Evolutionary conservation across 2,329 filamentous ascomycete species (phyloP), one percentile per base, ranked within the genome.

Genomic region (Apiospora rasikravindrae): DNA sequence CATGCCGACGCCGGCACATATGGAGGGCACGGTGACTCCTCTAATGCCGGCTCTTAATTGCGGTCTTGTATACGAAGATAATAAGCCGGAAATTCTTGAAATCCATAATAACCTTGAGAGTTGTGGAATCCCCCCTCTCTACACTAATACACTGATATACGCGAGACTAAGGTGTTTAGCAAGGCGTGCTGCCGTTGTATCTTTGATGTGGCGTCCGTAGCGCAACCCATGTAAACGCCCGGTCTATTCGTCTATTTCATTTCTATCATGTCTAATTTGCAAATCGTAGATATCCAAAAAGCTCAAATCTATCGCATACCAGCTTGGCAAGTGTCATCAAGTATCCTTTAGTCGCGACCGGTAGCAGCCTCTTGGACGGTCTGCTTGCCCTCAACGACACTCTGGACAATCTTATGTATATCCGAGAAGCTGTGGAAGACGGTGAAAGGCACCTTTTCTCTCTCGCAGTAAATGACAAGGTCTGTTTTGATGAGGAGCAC

Each of bases 381-480:
- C 22, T 88, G 88, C 81, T 92, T 91, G 33, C 94, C 94, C 44
- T 89, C 89, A n/a, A 87, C 88, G 78, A 98, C 94, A 73, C 92
- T 90, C 84, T 94, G 91, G 73, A 94, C 92, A 42, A 92, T 93
- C 73, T 88, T 86, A 67, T 94, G 86, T 78, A 98, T 98, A 74
- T 91, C 90, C 8, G 89, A 89, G 90, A 96, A 98, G 84, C 95
- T 91, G 77, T 93, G 87, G 81, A 98, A 98, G 3, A 93, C 91
- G 19, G 94, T 96, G 82, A 97, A 98, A 0, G 95, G 95, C 26
- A 97, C 91, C 13, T 93, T 89, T 81, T 97, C 91, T 71, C 90
- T 91, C 77, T 95, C 92, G 80, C 96, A 98, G 84, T 94, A 98
- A 19, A 88, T 90, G 74, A 98, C 92, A 71, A 98, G 89, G 82